Evolutionary conservation across 2,329 filamentous ascomycete species (phyloP).

Genomic region (Pestalotiopsis fici): DNA sequence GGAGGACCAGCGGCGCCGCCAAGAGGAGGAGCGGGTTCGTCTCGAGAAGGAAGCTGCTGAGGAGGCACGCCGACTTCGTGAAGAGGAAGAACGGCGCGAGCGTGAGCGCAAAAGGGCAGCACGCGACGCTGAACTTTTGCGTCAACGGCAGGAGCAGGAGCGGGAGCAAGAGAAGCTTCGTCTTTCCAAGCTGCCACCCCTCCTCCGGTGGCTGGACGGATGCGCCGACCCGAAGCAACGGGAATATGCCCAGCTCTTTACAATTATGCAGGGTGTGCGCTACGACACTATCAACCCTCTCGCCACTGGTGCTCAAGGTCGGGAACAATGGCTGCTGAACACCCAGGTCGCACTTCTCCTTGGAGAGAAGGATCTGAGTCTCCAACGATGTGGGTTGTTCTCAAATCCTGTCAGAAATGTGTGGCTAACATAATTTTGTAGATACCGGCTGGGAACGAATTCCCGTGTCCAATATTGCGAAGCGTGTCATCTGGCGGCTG

Average conservation of each 20-base stretch:
- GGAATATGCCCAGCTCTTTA: constrained; percentile 55
- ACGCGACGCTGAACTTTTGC: constrained; percentile 52
- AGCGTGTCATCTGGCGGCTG: constrained; percentile 60
- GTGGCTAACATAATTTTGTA: constrained; percentile 24
- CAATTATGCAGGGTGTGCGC: constrained; percentile 59
- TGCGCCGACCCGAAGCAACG: constrained; percentile 51
- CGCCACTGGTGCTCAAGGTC: constrained; percentile 53
- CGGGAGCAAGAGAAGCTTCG: constrained; percentile 56
- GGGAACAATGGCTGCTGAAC: constrained; percentile 68
- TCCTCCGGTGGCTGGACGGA: constrained; percentile 62
- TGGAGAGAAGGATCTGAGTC: constrained; percentile 63
- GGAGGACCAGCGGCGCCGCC: constrained; percentile 31
- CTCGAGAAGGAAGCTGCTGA: constrained; percentile 49
- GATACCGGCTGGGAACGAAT: constrained; percentile 61
- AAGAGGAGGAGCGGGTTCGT: constrained; percentile 51
- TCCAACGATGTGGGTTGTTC: constrained; percentile 58
- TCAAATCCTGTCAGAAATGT: neutral
- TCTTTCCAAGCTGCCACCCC: constrained; percentile 58
- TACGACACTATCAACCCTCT: constrained; percentile 63
- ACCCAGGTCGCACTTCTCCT: constrained; percentile 64
- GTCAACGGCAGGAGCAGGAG: constrained; percentile 56
- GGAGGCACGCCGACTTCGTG: constrained; percentile 49
- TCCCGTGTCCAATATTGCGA: constrained; percentile 54
- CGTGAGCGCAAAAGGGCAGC: constrained; percentile 46
- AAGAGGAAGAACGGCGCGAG: constrained; percentile 54